Base-by-base conservation (phyloP, 805 yeast genomes). In the Ogataea paraovalis region DNA sequence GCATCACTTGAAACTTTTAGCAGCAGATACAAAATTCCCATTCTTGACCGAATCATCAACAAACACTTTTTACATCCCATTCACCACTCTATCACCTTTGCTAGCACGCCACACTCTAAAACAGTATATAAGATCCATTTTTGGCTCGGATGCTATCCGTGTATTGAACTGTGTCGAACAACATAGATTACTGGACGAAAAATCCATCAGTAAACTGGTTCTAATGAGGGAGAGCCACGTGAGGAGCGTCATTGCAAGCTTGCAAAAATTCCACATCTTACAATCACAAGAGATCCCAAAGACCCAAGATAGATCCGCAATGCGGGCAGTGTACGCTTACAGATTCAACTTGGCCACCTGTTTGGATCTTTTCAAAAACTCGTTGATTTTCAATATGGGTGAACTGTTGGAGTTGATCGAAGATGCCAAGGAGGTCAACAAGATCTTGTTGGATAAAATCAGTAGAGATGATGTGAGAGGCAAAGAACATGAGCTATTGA, bases 241-340 rank as follows among this genome's bases (percentile, higher is more conserved):
- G 8, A 75, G 97, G 47, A 80, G 83, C 36, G 81, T 85, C 39
- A 69, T 90, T 39, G 78, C 85, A 41, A 77, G 79, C 30, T 69
- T 94, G 45, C 76, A 87, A 23, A 78, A 76, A 45, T 74, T 80
- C 53, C 89, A 91, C 51, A 76, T 87, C 18, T 70, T 91, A 18
- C 96, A 92, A 61, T 76, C 91, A 33, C 98, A 92, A 67, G 99
- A 94, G 68, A 85, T 94, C 25, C 97, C 98, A 12, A 79, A 92
- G 58, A 85, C 96, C 8, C 83, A 82, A 21, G 98, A 94, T 64
- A 76, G 98, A 55, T 91, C 96, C 2, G 96, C 97, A 0, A 82
- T 87, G 37, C 81, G 96, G 55, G 85, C 97, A 1, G 85, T 87
- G 25, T 94, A 80, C 62, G 74, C 91, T 30, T 94, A 89, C 74